Evolutionary conservation across 1,139 yeast genomes (phyloP), one percentile per base, ranked within the genome.

Genomic region (Lodderomyces jiufengensis): DNA sequence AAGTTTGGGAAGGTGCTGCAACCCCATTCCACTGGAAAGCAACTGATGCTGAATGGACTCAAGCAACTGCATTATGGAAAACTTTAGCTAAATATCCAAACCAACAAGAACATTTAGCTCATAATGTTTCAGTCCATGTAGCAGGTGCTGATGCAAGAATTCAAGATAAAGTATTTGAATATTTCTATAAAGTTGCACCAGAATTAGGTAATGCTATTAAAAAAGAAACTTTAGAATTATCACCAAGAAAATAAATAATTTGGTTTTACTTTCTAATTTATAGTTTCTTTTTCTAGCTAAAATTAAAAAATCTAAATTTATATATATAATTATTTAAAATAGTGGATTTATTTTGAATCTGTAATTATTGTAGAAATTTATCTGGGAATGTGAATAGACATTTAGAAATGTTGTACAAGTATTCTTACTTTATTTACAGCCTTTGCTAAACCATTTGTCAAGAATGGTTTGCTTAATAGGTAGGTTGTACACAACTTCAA

Each of bases 1-100:
- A 90, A 66, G 73, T 76, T 44, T 88, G 95, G 90, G 66, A 72
- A 41, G 97, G 97, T 43, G 80, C 94, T 46, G 96, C 95, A 39
- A 70, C 80, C 47, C 86, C 87, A 50, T 84, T 78, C 80, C 94
- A 86, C 70, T 88, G 96, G 96, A 73, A 76, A 45, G 74, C 75
- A 31, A 83, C 80, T 40, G 82, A 73, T 39, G 70, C 68, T 39
- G 95, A 87, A 59, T 72, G 54, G 85, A 82, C 65, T 75, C 97
- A 52, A 72, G 83, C 62, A 69, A 59, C 50, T 61, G 69, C 49
- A 71, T 57, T 90, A 84, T 76, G 69, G 81, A 69, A 80, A 42
- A 92, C 84, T 32, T 74, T 85, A 60, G 85, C 84, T 43, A 81
- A 68, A 57, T 78, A 79, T 52, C 77, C 80, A 20, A 84, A 85